Evolutionary conservation across 768 basidiomycete species (phyloP), one percentile per base, ranked within the genome.

Genomic region (Clathrus columnatus): DNA sequence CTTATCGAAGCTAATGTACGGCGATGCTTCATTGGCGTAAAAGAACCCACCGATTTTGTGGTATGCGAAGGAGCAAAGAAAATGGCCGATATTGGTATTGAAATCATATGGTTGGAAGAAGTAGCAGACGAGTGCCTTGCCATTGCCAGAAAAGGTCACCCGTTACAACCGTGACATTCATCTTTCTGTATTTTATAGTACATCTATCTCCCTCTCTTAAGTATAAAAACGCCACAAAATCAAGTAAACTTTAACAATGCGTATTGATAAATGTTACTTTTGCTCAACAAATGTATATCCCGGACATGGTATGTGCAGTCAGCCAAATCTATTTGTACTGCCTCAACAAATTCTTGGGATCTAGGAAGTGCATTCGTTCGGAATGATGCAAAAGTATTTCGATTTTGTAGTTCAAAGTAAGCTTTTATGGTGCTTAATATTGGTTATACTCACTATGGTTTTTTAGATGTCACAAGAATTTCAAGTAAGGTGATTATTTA

Each of bases 251-350:
- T 18, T 43, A 1, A 50, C 65, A 63, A 94, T 96, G 93, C 82
- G 92, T 65, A 87, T 97, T 60, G 95, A 96, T 75, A 94, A 94
- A 76, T 98, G 95, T 68, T 97, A 95, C 68, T 98, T 99, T 70
- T 99, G 95, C 74, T 96, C 92, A 28, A 90, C 88, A 56, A 94
- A 79, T 68, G 87, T 96, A 62, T 99, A 99, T 68, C 96, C 95
- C 1, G 95, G 96, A 10, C 92, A 96, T 65, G 96, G 94, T 85
- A 60, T 18, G n/a, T 20, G 4, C 16, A 53, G 27, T n/a, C n/a
- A n/a, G n/a, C n/a, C n/a, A n/a, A 26, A 45, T 32, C 51, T 55
- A 32, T 24, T 24, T 3, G 21, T 53, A 30, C 27, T 24, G 10
- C 10, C 28, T 43, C 30, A 21, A 47, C 32, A 48, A 14, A 28